Conservation (phyloP, 768 basidiomycete genomes). For the Panaeolus cyanescens region DNA sequence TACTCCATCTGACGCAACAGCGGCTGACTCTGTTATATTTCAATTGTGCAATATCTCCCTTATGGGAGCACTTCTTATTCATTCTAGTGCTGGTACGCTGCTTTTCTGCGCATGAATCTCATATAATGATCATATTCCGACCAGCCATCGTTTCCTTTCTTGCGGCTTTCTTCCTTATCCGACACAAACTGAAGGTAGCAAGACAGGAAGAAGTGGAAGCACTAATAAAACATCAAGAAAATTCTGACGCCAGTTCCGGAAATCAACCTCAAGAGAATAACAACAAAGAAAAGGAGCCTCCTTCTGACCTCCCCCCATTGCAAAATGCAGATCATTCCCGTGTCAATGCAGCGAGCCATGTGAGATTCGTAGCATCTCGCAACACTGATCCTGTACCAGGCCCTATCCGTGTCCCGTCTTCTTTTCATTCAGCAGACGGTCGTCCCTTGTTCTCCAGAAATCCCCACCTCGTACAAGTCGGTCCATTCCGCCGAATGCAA, state of each 20-base stretch:
- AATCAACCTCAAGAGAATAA: neutral
- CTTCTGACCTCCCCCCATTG: neutral
- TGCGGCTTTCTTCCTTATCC: slow-evolving; percentile 55
- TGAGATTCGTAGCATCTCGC: neutral
- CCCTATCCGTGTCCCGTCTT: slow-evolving; percentile 8
- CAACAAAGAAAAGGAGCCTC: neutral
- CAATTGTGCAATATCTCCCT: slow-evolving; percentile 48
- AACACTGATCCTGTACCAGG: slow-evolving; percentile 19
- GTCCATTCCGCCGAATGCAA: slow-evolving; percentile 38
- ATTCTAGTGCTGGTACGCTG: slow-evolving; percentile 48
- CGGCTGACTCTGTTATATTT: slow-evolving; percentile 14
- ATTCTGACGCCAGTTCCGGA: neutral
- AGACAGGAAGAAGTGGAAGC: slow-evolving; percentile 44
- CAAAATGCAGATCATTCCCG: neutral
- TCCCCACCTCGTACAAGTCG: slow-evolving; percentile 55
- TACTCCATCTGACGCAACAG: slow-evolving; percentile 23
- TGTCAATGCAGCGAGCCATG: neutral
- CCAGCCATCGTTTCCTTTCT: slow-evolving; percentile 45
- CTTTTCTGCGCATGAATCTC: neutral
- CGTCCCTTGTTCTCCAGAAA: slow-evolving; percentile 39
- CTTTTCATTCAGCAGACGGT: neutral
- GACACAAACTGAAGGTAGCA: slow-evolving; percentile 57
- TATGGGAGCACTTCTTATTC: slow-evolving; percentile 52
- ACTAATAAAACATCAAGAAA: slow-evolving; percentile 1
- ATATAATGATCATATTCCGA: neutral